These are phyloP conservation scores for Eutypella sp. DNA, from an alignment of 2,329 filamentous ascomycete genomes.

Conservation along the genomic window DNA sequence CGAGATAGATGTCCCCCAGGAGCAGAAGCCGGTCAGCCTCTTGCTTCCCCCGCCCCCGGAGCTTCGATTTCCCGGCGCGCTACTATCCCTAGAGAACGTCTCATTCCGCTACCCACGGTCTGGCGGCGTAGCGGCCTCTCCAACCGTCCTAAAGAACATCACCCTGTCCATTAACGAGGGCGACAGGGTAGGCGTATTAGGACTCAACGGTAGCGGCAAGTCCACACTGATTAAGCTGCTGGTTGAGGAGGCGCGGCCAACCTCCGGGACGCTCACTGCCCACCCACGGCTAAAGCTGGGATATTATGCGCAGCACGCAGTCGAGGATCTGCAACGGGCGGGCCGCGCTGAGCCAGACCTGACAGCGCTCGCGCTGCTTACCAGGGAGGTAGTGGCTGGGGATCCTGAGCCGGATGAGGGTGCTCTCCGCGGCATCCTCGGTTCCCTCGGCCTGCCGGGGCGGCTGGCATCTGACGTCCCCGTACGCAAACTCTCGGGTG, in stretches of 20 bases:
- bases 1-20: slow-evolving; percentile 66
- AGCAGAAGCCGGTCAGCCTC: slow-evolving; percentile 54
- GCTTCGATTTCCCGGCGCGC: slow-evolving; percentile 67
- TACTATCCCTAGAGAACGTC: slow-evolving; percentile 67
- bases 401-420: slow-evolving; percentile 53
- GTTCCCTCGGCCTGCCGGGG: slow-evolving; percentile 65
- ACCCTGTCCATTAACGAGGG: slow-evolving; percentile 67
- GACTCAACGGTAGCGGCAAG: slow-evolving; percentile 78
- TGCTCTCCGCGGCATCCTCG: slow-evolving; percentile 60
- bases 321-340: slow-evolving; percentile 59
- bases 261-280: slow-evolving; percentile 54
- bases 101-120: slow-evolving; percentile 55
- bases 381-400: slow-evolving; percentile 43
- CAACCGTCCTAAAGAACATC: slow-evolving; percentile 55
- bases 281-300: slow-evolving; percentile 68
- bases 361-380: slow-evolving; percentile 62
- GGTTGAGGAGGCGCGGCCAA: slow-evolving; percentile 54
- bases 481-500: slow-evolving; percentile 68
- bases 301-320: slow-evolving; percentile 77
- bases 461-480: slow-evolving; percentile 69
- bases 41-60: slow-evolving; percentile 59
- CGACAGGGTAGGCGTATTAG: slow-evolving; percentile 69
- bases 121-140: slow-evolving; percentile 26
- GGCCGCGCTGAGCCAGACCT: slow-evolving; percentile 45
- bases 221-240: slow-evolving; percentile 71